Conservation (phyloP, 2,329 filamentous ascomycete species). For the Beauveria asiatica region DNA sequence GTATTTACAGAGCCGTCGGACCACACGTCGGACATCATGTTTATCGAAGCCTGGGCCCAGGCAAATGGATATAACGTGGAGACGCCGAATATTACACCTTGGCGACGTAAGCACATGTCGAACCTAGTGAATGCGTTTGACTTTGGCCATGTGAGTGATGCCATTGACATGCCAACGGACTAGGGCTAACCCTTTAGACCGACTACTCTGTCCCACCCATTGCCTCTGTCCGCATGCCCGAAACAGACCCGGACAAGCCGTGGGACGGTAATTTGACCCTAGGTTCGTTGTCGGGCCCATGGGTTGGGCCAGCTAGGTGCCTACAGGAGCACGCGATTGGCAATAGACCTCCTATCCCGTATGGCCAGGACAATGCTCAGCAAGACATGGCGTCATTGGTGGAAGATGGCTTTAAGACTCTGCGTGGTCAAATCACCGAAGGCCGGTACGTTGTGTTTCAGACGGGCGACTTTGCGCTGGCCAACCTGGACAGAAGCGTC, state of each 20-base stretch:
- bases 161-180: neutral
- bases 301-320: slow-evolving; percentile 32
- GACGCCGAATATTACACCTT: slow-evolving; percentile 17
- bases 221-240: slow-evolving; percentile 27
- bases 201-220: slow-evolving; percentile 36
- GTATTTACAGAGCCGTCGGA: slow-evolving; percentile 46
- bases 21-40: slow-evolving; percentile 45
- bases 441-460: slow-evolving; percentile 45
- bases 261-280: slow-evolving; percentile 23
- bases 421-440: slow-evolving; percentile 42
- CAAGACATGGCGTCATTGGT: slow-evolving; percentile 26
- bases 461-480: slow-evolving; percentile 29
- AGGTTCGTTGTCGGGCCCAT: slow-evolving; percentile 10
- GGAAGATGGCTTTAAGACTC: slow-evolving; percentile 44
- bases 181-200: slow-evolving; percentile 17
- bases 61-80: slow-evolving; percentile 23
- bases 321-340: slow-evolving; percentile 20
- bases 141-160: slow-evolving; percentile 27
- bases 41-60: slow-evolving; percentile 37
- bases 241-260: slow-evolving; percentile 23
- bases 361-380: slow-evolving; percentile 24
- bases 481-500: slow-evolving; percentile 20
- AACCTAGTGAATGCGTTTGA: slow-evolving; percentile 26
- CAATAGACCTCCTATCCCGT: slow-evolving; percentile 29
- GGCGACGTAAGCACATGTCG: slow-evolving; percentile 20